A percentile compares a stretch with the other conserved stretches of the same genome.
Conservation (phyloP, 139 green algal species). For the Coccomyxa sp. region DNA sequence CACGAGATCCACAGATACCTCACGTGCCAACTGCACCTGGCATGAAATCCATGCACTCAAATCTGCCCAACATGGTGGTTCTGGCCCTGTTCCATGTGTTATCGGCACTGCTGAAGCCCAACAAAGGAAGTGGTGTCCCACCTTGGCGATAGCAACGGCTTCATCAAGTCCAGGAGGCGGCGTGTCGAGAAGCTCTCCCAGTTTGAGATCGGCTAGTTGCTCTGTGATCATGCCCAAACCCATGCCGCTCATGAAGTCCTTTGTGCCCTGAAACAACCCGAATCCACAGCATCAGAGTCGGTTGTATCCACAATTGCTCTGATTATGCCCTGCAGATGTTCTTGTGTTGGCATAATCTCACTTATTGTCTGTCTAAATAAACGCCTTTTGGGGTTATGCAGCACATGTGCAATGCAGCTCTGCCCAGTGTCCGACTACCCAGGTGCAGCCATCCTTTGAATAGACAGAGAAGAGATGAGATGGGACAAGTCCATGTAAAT, state of each 20-base stretch:
- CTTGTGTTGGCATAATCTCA: too few relatives aligned
- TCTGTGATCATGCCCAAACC: constrained; percentile 72
- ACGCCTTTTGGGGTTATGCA: too few relatives aligned
- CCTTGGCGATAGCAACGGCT: constrained; percentile 89
- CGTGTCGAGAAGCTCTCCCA: constrained; percentile 96
- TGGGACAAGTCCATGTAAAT: too few relatives aligned
- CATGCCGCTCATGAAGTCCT: constrained; percentile 79
- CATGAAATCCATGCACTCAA: not conserved
- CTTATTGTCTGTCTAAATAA: too few relatives aligned
- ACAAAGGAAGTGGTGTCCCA: constrained; percentile 3
- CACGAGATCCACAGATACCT: too few relatives aligned
- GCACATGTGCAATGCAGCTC: too few relatives aligned
- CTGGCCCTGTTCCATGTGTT: too few relatives aligned
- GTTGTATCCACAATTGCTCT: not conserved
- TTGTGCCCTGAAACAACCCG: constrained; percentile 23
- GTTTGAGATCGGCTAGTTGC: constrained; percentile 86
- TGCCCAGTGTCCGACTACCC: too few relatives aligned
- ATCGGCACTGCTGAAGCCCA: too few relatives aligned
- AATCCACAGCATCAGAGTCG: not conserved
- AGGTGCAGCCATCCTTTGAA: too few relatives aligned
- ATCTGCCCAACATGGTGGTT: not conserved
- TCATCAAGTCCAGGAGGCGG: constrained; percentile 94
- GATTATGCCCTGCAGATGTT: not conserved
- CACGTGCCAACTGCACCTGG: too few relatives aligned
- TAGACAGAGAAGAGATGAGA: too few relatives aligned